phyloP scores from a whole-genome alignment of 75 land plant genomes.

The Pinus tabuliformis region DNA sequence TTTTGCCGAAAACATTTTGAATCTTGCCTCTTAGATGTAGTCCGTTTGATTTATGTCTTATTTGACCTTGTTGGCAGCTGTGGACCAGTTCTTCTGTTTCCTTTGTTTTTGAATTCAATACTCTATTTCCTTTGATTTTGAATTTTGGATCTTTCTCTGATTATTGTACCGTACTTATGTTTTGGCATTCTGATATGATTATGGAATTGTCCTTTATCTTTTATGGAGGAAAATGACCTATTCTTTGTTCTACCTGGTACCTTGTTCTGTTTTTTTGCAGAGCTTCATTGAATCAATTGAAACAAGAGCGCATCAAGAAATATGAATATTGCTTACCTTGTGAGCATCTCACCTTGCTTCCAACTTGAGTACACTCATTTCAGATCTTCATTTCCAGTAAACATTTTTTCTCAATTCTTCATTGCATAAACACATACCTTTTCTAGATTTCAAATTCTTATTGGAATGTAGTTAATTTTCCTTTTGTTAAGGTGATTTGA shows the following conservation, averaged over 20 bases:
- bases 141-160: background rate
- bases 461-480: background rate
- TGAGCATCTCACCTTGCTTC: slow-evolving; percentile 15
- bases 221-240: background rate
- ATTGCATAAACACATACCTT: background rate
- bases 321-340: slow-evolving; percentile 44
- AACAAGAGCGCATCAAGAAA: slow-evolving; percentile 36
- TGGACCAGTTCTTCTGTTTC: too few relatives aligned
- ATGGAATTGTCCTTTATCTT: background rate
- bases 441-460: background rate
- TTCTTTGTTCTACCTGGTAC: background rate
- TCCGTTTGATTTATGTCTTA: background rate
- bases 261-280: slow-evolving; percentile 12
- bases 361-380: background rate
- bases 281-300: slow-evolving; percentile 35
- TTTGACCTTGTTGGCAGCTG: too few relatives aligned
- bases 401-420: background rate
- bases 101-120: too few relatives aligned
- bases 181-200: background rate
- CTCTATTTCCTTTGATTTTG: background rate
- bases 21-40: background rate
- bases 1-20: background rate
- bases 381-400: background rate
- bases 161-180: background rate
- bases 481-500: background rate